A percentile compares a stretch with the other conserved stretches of the same genome.
These are phyloP conservation scores for Fusarium circinatum DNA, from an alignment of 2,329 filamentous ascomycete genomes.

Conservation along the genomic window DNA sequence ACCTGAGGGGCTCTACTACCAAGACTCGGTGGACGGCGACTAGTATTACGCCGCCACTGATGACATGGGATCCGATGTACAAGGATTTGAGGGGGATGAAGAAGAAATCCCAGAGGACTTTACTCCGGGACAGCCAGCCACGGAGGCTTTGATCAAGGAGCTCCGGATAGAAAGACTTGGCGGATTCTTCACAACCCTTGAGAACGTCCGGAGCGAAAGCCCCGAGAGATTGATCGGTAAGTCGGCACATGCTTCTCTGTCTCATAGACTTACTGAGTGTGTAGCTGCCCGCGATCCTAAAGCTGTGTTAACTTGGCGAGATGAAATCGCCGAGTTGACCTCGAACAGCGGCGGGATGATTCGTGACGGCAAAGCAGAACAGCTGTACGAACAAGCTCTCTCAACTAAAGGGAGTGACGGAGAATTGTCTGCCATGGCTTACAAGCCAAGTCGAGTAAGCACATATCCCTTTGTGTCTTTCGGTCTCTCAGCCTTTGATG, in stretches of 20 bases:
- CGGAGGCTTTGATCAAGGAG: background rate
- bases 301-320: background rate
- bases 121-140: background rate
- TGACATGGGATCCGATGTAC: background rate
- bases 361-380: background rate
- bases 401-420: background rate
- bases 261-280: background rate
- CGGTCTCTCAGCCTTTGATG: background rate
- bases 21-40: background rate
- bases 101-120: background rate
- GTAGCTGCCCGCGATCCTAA: background rate
- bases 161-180: background rate
- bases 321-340: background rate
- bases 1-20: background rate
- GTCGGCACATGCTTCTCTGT: background rate
- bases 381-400: background rate
- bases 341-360: background rate
- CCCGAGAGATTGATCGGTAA: constrained; percentile 1
- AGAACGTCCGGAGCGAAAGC: background rate
- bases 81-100: background rate
- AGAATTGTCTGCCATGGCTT: background rate
- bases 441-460: background rate
- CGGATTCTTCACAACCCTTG: background rate
- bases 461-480: too few relatives aligned
- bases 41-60: background rate